Percentiles rank a stretch among this genome's conserved stretches.
These are phyloP conservation scores for Saccharomyces hybrid DNA, from an alignment of 1,139 yeast species.

Conservation along the genomic window DNA sequence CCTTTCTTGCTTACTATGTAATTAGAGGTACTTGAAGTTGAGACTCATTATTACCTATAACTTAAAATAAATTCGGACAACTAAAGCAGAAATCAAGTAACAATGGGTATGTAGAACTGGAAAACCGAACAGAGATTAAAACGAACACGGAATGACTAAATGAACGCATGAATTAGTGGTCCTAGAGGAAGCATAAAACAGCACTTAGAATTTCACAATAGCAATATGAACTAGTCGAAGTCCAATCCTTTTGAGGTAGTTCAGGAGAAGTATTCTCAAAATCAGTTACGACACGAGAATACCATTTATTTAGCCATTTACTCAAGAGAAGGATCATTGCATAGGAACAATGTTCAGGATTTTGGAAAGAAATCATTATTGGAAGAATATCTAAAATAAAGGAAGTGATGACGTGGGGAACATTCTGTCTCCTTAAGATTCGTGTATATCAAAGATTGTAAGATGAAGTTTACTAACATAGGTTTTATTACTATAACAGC, in stretches of 20 bases:
- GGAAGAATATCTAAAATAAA: not conserved
- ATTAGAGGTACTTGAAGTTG: not conserved
- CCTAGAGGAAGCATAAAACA: not conserved
- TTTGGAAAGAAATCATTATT: no score
- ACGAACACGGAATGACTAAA: not conserved
- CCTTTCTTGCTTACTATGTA: not conserved
- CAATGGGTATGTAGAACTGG: conserved; percentile 30
- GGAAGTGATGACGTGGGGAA: no score
- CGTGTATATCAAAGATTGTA: not conserved
- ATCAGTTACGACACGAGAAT: no score
- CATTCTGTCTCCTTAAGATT: not conserved
- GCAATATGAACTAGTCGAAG: not conserved
- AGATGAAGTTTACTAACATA: not conserved
- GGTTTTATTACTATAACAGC: conserved; percentile 43
- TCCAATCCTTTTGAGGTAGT: no score
- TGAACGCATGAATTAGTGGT: not conserved
- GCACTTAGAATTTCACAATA: not conserved
- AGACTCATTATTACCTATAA: conserved; percentile 1
- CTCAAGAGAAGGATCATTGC: no score
- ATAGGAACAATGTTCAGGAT: no score
- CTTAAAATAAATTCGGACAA: conserved; percentile 4
- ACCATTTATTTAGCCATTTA: no score
- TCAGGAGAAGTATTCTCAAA: no score
- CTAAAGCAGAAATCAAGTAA: conserved; percentile 30
- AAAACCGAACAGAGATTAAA: not conserved